Evolutionary conservation across 352 stramenopile genomes (phyloP).

Genomic region (Phytophthora constricta): DNA sequence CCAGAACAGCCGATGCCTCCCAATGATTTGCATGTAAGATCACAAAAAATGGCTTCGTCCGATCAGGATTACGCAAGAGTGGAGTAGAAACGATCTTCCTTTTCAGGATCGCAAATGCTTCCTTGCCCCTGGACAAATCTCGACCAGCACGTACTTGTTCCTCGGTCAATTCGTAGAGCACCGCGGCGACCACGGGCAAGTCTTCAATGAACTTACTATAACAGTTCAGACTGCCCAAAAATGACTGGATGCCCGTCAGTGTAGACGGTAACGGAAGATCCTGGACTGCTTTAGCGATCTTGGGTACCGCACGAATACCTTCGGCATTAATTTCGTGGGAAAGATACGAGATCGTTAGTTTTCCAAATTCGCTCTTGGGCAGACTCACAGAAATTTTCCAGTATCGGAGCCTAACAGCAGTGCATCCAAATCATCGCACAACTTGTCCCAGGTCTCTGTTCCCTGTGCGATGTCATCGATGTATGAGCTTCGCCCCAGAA

Average conservation of each 20-base stretch:
- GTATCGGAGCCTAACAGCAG: constrained; percentile 15
- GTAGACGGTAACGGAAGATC: background rate
- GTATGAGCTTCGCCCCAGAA: constrained; percentile 23
- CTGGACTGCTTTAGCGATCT: background rate
- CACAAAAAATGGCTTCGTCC: background rate
- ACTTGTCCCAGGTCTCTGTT: constrained; percentile 16
- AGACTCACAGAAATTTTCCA: constrained; percentile 32
- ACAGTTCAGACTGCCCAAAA: background rate
- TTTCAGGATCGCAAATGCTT: background rate
- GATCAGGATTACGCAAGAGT: background rate
- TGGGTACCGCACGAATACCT: constrained; percentile 1
- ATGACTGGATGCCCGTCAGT: background rate
- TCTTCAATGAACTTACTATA: background rate
- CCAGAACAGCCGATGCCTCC: background rate
- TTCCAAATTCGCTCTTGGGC: constrained; percentile 32
- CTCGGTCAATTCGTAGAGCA: background rate
- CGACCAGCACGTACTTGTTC: background rate
- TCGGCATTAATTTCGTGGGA: constrained; percentile 6
- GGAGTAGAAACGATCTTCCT: background rate
- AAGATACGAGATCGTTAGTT: constrained; percentile 13
- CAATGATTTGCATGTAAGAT: background rate
- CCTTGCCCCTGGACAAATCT: background rate
- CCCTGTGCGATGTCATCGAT: constrained; percentile 33
- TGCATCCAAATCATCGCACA: constrained; percentile 8
- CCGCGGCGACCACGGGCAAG: background rate